Evolutionary conservation across 257 asterid species (phyloP).

Genomic region (Solanum paucissectum): DNA sequence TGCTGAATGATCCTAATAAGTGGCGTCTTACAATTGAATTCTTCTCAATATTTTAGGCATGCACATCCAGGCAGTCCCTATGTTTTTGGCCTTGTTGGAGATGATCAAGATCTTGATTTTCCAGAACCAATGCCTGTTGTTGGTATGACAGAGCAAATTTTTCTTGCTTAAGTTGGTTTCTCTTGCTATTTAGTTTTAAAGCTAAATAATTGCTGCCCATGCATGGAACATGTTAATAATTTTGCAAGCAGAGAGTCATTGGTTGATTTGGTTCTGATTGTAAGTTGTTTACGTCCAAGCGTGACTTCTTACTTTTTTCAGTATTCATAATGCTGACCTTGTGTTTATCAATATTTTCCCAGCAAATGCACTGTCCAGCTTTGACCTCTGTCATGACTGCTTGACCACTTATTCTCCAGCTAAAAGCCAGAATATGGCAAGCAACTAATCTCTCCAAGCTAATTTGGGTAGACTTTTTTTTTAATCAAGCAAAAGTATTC

Average conservation of each 20-base stretch:
- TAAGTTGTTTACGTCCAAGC: neutral
- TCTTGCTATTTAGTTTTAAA: neutral
- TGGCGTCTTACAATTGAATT: neutral
- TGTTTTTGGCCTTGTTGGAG: conserved; percentile 94
- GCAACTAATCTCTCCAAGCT: neutral
- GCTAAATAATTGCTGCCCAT: neutral
- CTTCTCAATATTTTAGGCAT: conserved; percentile 50
- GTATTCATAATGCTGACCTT: neutral
- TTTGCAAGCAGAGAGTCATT: neutral
- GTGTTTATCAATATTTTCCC: neutral
- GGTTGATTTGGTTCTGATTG: neutral
- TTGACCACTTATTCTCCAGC: neutral
- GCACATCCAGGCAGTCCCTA: conserved; percentile 99
- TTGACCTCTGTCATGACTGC: neutral
- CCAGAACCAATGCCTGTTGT: conserved; percentile 98
- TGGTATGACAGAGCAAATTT: conserved; percentile 35
- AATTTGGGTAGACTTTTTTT: neutral
- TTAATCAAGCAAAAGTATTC: neutral
- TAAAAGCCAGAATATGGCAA: neutral
- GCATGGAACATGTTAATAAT: neutral
- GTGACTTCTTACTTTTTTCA: neutral
- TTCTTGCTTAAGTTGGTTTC: neutral
- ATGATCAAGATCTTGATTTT: conserved; percentile 78
- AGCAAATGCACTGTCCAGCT: neutral
- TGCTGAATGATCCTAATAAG: neutral